phyloP scores from a whole-genome alignment of 352 stramenopile genomes.

The Phytophthora meadii region DNA sequence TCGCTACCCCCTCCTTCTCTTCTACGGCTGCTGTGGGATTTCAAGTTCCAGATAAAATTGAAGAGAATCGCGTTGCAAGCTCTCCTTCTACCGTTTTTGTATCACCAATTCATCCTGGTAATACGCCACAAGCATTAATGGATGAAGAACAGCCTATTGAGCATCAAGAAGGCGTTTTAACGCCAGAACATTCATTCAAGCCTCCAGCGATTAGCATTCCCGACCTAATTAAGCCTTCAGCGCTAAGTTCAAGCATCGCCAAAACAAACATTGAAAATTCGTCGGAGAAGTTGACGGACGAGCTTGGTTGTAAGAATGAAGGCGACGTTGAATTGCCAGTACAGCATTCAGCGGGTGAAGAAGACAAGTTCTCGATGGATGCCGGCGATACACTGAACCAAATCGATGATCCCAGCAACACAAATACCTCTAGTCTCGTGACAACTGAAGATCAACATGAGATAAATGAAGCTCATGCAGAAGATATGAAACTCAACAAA shows the following conservation, averaged over 20 bases:
- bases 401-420: neutral
- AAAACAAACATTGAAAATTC: conserved; percentile 1
- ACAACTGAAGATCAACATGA: conserved; percentile 4
- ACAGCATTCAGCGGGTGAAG: neutral
- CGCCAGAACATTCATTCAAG: conserved; percentile 4
- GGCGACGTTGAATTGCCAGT: neutral
- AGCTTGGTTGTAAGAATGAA: neutral
- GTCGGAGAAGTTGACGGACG: neutral
- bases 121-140: neutral
- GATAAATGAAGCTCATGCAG: neutral
- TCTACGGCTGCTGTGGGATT: neutral
- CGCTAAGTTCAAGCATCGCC: neutral
- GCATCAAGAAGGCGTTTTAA: conserved; percentile 1
- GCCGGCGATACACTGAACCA: conserved; percentile 1
- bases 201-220: conserved; percentile 1
- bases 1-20: no score
- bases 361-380: neutral
- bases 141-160: conserved; percentile 6
- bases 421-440: neutral
- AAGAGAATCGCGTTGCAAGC: conserved; percentile 23
- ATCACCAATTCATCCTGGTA: no score
- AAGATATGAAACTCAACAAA: neutral
- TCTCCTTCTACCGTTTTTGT: neutral
- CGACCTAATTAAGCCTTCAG: neutral
- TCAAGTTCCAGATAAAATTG: conserved; percentile 9